Base-by-base conservation (phyloP, 1,139 yeast genomes). In the Candida sp. region DNA sequence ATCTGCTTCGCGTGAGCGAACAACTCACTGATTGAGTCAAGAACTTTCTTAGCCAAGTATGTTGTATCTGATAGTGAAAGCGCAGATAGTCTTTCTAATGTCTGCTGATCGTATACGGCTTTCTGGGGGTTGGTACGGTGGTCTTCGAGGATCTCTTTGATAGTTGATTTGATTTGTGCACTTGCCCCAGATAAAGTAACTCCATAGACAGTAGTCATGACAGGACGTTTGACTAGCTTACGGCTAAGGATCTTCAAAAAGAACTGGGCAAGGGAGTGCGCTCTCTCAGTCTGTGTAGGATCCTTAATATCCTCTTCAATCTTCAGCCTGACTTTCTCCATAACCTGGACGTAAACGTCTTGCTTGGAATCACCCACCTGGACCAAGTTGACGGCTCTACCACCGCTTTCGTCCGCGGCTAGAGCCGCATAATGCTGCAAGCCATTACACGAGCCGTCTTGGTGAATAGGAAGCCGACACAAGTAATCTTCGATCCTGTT, bases 181-280 rank as follows among this genome's bases (percentile, higher is more conserved):
- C 63, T 56, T 1, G 77, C 80, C 0, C 82, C 82, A 56, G 51
- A 67, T 3, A 51, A 47, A 0, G 81, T 77, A 2, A 77, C 81
- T 0, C 82, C 82, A 55, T 77, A 77, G 0, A 77, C 82, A 3
- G 77, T 73, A 2, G 82, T 77, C 82, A 77, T 77, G 1, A 77
- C 75, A 1, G 81, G 77, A 48, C 76, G 73, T 55, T 77, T 77
- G 34, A 77, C 65, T 27, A 77, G 58, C 43, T 73, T 74, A 7
- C 82, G 56, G 17, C 62, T 57, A 11, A 75, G 54, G 4, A 75
- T 41, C 1, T 54, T 56, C 7, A 48, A 44, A 1, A 71, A 60
- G 12, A 65, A 34, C 4, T 40, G 25, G 0, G 70, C 68, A 22
- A 23, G 11, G 17, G 17, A 17, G 17, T 17, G 17, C 17, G 17